A percentile compares a stretch with the other conserved stretches of the same genome.
Evolutionary conservation across 345 rosid species (phyloP).

Genomic region (Hibiscus tridactylites): DNA sequence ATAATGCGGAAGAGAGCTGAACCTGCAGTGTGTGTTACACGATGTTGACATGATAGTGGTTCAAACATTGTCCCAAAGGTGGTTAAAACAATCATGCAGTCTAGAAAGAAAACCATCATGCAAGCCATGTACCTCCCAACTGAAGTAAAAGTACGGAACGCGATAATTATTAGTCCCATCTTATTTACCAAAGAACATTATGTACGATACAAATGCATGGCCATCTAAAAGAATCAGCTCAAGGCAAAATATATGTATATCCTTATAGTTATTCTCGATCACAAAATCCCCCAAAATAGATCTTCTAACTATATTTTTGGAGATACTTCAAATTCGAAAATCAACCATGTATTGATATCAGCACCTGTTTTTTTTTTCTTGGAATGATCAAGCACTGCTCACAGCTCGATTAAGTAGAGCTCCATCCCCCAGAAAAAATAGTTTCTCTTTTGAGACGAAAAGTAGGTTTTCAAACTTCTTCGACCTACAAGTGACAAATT

Average conservation of each 20-base stretch:
- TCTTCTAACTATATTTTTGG: background rate
- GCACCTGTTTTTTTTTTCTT: no score
- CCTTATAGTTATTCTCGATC: background rate
- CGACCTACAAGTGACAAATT: conserved; percentile 34
- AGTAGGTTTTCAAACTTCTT: conserved; percentile 46
- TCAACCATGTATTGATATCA: no score
- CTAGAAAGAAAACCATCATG: background rate
- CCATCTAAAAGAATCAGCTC: background rate
- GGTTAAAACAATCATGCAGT: background rate
- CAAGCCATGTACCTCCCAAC: background rate
- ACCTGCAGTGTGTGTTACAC: background rate
- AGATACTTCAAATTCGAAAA: no score
- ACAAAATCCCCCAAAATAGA: background rate
- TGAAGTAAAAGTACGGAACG: background rate
- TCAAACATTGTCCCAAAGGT: background rate
- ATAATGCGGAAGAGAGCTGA: background rate
- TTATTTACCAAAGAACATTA: background rate
- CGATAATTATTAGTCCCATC: background rate
- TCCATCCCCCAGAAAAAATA: no score
- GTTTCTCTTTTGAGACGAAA: background rate
- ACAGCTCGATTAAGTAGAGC: no score
- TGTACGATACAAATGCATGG: background rate
- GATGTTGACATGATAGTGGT: background rate
- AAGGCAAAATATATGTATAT: background rate
- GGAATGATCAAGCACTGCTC: no score